Percentiles rank a stretch among this genome's conserved stretches.
phyloP scores from a whole-genome alignment of 2,329 filamentous ascomycete species.

The Truncatella angustata region DNA sequence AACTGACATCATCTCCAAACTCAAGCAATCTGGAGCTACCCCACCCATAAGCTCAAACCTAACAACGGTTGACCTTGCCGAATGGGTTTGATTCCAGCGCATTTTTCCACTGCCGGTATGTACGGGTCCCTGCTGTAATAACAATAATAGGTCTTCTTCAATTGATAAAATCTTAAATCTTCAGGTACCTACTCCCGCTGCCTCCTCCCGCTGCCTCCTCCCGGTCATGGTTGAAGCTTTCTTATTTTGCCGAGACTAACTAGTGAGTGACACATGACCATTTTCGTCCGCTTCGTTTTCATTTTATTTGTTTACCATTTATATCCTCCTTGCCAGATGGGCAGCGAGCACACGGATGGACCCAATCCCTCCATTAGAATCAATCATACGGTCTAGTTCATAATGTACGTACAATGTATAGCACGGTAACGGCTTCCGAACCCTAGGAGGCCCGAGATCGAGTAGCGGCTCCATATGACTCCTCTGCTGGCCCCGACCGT shows the following conservation, averaged over 20 bases:
- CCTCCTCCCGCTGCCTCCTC: not conserved
- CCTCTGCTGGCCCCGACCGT: not conserved
- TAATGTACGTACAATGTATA: no score
- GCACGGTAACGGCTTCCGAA: no score
- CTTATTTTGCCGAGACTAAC: not conserved
- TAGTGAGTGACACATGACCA: not conserved
- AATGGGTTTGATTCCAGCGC: not conserved
- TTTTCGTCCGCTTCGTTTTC: not conserved
- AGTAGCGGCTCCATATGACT: not conserved
- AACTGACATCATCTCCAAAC: no score
- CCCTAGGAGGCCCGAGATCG: not conserved
- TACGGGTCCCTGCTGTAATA: no score
- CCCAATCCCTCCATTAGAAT: no score
- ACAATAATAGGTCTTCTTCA: no score
- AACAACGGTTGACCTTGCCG: not conserved
- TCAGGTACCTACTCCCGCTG: no score
- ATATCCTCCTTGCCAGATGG: no score
- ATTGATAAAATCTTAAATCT: not conserved
- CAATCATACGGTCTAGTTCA: no score
- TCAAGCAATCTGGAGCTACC: no score
- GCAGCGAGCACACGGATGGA: no score
- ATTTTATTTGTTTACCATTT: not conserved
- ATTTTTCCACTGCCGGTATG: no score
- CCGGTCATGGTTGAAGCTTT: not conserved
- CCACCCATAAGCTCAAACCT: not conserved